Percentiles rank a stretch among this genome's conserved stretches.
Evolutionary conservation across 2,329 filamentous ascomycete species (phyloP).

Genomic region (Pyrenochaeta sp.): DNA sequence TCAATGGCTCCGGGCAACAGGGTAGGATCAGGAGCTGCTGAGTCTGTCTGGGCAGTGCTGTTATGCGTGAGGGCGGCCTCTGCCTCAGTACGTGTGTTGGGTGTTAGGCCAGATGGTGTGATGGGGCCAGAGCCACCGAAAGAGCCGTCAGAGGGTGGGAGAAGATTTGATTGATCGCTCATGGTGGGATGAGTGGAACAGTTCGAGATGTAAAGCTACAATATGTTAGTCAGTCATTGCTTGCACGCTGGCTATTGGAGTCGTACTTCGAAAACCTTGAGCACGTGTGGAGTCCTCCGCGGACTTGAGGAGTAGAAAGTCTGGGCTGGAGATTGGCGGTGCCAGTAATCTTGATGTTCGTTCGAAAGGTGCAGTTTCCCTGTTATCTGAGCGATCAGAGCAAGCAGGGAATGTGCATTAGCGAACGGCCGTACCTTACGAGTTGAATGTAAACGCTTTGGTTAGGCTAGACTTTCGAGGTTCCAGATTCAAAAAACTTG

Average conservation of each 20-base stretch:
- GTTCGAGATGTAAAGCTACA: background rate
- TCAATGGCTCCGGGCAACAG: conserved; percentile 12
- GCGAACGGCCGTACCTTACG: background rate
- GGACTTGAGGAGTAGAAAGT: background rate
- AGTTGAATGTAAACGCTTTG: background rate
- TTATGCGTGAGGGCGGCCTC: conserved; percentile 46
- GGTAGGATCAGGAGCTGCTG: conserved; percentile 43
- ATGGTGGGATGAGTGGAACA: conserved; percentile 13
- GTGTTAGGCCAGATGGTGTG: conserved; percentile 47
- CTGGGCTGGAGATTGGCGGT: background rate
- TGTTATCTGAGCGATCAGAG: background rate
- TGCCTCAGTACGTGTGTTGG: conserved; percentile 46
- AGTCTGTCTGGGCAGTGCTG: conserved; percentile 43
- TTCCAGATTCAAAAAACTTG: background rate
- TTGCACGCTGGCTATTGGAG: background rate
- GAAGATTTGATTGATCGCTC: conserved; percentile 28
- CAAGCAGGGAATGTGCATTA: background rate
- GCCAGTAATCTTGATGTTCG: background rate
- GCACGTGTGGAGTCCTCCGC: background rate
- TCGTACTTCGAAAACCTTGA: background rate
- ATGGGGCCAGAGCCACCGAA: conserved; percentile 23
- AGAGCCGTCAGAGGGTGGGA: conserved; percentile 27
- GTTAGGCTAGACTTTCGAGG: background rate
- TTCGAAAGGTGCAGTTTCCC: background rate
- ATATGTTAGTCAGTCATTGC: background rate